phyloP scores from a whole-genome alignment of 495 filamentous ascomycete genomes.

The Cercophora samala region DNA sequence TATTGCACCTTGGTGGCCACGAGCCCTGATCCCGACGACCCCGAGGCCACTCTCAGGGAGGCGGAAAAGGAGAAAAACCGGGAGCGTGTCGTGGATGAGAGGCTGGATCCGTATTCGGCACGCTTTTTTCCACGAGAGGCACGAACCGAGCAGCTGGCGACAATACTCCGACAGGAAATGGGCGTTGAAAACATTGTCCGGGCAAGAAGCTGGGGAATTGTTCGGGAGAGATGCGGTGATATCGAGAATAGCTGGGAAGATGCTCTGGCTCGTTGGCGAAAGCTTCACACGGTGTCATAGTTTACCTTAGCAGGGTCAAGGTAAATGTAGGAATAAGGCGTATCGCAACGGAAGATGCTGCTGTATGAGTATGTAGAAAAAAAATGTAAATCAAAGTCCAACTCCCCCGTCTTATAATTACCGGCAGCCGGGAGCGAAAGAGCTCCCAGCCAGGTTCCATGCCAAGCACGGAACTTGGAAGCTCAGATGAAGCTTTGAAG shows the following conservation, averaged over 20 bases:
- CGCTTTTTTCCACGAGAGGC: conserved; percentile 81
- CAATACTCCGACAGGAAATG: conserved; percentile 75
- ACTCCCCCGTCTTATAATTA: neutral
- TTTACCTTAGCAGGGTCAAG: neutral
- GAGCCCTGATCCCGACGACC: conserved; percentile 82
- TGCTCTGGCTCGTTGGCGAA: conserved; percentile 53
- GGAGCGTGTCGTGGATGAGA: conserved; percentile 79
- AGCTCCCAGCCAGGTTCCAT: neutral
- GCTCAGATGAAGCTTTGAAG: neutral
- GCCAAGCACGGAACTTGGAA: neutral
- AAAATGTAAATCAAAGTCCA: neutral
- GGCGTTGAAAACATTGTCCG: conserved; percentile 86
- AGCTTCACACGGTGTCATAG: neutral
- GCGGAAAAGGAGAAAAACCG: conserved; percentile 66
- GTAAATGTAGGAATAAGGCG: neutral
- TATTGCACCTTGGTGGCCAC: conserved; percentile 91
- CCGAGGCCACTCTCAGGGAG: conserved; percentile 66
- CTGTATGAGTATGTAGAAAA: neutral
- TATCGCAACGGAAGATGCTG: neutral
- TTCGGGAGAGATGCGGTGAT: conserved; percentile 73
- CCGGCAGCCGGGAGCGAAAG: no score
- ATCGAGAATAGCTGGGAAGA: conserved; percentile 55
- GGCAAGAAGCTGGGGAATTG: conserved; percentile 73
- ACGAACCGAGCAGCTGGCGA: conserved; percentile 77
- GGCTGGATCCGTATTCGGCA: conserved; percentile 87